Evolutionary conservation across 129 eudicot species (phyloP).

Genomic region (Saussurea involucrata): DNA sequence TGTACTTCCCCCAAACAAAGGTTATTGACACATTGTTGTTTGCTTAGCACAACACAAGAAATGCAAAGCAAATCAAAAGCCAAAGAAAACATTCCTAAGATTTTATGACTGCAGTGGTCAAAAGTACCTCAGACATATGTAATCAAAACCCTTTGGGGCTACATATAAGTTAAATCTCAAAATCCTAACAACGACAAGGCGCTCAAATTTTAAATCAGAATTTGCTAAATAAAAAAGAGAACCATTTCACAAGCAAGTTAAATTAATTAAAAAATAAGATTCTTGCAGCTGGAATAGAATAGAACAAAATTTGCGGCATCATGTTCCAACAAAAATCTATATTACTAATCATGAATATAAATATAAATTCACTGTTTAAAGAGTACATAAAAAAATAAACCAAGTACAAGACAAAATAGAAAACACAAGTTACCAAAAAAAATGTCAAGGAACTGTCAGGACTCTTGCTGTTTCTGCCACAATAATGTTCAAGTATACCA

Average conservation of each 20-base stretch:
- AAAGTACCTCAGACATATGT: background rate
- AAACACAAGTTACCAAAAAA: background rate
- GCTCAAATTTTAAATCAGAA: background rate
- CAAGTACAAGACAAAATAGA: conserved; percentile 22
- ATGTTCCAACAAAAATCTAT: conserved; percentile 10
- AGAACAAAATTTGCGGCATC: background rate
- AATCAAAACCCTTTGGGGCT: conserved; percentile 14
- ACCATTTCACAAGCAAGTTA: conserved; percentile 2
- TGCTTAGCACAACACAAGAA: background rate
- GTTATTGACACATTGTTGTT: background rate
- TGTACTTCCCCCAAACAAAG: background rate
- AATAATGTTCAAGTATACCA: background rate
- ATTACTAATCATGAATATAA: background rate
- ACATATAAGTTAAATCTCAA: conserved; percentile 4
- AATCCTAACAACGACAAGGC: background rate
- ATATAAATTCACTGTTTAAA: background rate
- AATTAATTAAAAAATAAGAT: background rate
- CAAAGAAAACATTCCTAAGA: background rate
- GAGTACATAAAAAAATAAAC: conserved; percentile 1
- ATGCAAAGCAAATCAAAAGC: background rate
- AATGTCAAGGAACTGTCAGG: conserved; percentile 2
- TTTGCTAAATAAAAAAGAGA: background rate
- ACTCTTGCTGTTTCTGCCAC: background rate
- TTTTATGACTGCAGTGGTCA: background rate
- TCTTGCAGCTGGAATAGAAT: conserved; percentile 5